Conservation (phyloP, 2,329 filamentous ascomycete species). For the Penicillium freii region DNA sequence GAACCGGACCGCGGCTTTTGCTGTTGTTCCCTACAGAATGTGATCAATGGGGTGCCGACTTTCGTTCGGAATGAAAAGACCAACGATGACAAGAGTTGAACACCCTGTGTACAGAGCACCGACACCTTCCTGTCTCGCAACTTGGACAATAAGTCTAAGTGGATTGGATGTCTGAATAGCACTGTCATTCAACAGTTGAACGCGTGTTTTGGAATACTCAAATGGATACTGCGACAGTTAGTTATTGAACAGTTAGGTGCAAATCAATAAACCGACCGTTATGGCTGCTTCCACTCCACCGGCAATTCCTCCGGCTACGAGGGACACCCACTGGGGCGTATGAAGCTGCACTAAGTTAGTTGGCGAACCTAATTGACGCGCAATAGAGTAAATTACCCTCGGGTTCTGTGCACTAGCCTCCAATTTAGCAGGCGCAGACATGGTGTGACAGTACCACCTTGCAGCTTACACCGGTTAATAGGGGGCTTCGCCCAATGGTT, state of each 20-base stretch:
- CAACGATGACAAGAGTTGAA: constrained; percentile 53
- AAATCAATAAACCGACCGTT: constrained; percentile 38
- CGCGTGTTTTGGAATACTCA: constrained; percentile 60
- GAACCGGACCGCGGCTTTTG: neutral
- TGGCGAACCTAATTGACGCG: neutral
- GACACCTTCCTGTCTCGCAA: constrained; percentile 57
- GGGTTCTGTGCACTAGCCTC: neutral
- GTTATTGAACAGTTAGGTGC: neutral
- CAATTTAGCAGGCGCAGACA: neutral
- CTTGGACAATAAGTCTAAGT: constrained; percentile 50
- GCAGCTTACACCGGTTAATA: neutral
- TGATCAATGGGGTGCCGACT: neutral
- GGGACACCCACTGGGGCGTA: constrained; percentile 45
- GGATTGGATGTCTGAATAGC: constrained; percentile 14
- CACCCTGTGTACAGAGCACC: constrained; percentile 63
- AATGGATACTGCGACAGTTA: constrained; percentile 54
- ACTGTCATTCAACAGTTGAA: constrained; percentile 14
- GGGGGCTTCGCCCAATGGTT: neutral
- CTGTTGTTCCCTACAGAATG: neutral
- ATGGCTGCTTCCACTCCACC: constrained; percentile 54
- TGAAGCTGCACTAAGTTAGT: constrained; percentile 13
- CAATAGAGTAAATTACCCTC: neutral
- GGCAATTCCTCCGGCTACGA: constrained; percentile 52
- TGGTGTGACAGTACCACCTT: neutral
- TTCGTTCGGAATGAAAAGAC: neutral